These are phyloP conservation scores for Rachicladosporium sp. DNA, from an alignment of 2,329 filamentous ascomycete genomes.

Conservation along the genomic window DNA sequence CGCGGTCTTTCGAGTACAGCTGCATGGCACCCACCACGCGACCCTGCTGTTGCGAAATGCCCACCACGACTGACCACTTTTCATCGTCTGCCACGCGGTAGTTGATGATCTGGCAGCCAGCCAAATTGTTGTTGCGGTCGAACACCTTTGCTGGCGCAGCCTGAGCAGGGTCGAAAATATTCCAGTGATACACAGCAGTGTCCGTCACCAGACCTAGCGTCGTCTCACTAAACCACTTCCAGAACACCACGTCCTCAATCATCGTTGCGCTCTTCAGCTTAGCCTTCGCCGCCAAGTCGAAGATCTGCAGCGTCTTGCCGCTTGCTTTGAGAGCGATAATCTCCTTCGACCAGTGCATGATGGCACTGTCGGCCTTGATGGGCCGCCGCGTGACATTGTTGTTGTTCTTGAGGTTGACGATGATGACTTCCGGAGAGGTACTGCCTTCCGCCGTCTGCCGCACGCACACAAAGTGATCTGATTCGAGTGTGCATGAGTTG, in stretches of 20 bases:
- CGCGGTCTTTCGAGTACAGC: slow-evolving; percentile 88
- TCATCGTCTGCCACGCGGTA: slow-evolving; percentile 91
- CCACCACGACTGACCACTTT: slow-evolving; percentile 97
- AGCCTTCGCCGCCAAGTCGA: slow-evolving; percentile 82
- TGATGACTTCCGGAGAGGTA: slow-evolving; percentile 84
- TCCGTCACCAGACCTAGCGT: slow-evolving; percentile 85
- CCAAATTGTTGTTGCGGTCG: slow-evolving; percentile 82
- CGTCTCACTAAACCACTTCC: slow-evolving; percentile 95
- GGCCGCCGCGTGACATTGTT: slow-evolving; percentile 90
- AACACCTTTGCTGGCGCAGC: slow-evolving; percentile 78
- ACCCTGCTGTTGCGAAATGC: slow-evolving; percentile 85
- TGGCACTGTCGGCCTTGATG: slow-evolving; percentile 98
- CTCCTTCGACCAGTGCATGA: slow-evolving; percentile 96
- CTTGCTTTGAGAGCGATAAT: slow-evolving; percentile 96
- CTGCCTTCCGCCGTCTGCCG: slow-evolving; percentile 83
- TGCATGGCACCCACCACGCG: slow-evolving; percentile 95
- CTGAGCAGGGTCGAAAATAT: slow-evolving; percentile 78
- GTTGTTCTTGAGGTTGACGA: slow-evolving; percentile 92
- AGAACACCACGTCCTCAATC: slow-evolving; percentile 95
- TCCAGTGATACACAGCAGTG: slow-evolving; percentile 89
- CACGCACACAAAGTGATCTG: slow-evolving; percentile 90
- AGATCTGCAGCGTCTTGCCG: slow-evolving; percentile 89
- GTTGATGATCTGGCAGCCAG: slow-evolving; percentile 96
- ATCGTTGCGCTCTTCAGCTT: slow-evolving; percentile 96
- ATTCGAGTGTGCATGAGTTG: slow-evolving; percentile 92